Evolutionary conservation across 257 asterid species (phyloP).

Genomic region (Rubia yunnanensis): DNA sequence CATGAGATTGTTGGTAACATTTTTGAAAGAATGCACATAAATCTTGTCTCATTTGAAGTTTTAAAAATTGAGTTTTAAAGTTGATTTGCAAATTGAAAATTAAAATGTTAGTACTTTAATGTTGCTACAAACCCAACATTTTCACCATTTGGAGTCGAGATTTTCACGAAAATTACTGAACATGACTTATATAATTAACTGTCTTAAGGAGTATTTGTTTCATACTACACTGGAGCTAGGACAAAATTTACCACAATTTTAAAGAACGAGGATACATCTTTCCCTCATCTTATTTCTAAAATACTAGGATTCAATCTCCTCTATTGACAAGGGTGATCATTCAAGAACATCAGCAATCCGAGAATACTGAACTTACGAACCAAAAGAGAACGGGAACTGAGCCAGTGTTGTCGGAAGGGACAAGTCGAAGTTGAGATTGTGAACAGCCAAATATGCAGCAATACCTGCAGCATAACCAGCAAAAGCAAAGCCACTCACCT

Average conservation of each 20-base stretch:
- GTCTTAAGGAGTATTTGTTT: too few species aligned
- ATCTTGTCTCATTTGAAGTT: neutral
- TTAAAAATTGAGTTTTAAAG: too few species aligned
- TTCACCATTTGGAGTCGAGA: too few species aligned
- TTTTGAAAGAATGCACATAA: too few species aligned
- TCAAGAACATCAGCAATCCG: neutral
- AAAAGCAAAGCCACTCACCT: constrained; percentile 98
- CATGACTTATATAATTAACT: too few species aligned
- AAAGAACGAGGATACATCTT: neutral
- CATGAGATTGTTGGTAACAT: too few species aligned
- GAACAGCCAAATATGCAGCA: constrained; percentile 74
- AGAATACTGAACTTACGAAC: constrained; percentile 26
- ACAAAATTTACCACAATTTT: neutral
- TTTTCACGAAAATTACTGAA: too few species aligned
- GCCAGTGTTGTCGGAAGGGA: constrained; percentile 72
- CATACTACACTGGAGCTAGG: neutral
- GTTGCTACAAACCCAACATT: too few species aligned
- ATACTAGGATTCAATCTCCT: neutral
- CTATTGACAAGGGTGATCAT: neutral
- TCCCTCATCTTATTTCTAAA: neutral
- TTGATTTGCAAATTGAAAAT: too few species aligned
- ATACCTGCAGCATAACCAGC: constrained; percentile 97
- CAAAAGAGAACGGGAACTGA: constrained; percentile 60
- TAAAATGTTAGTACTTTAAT: too few species aligned
- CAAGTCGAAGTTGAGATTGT: constrained; percentile 42